These are phyloP conservation scores for Fonsecaea erecta DNA, from an alignment of 2,329 filamentous ascomycete species.

Conservation along the genomic window DNA sequence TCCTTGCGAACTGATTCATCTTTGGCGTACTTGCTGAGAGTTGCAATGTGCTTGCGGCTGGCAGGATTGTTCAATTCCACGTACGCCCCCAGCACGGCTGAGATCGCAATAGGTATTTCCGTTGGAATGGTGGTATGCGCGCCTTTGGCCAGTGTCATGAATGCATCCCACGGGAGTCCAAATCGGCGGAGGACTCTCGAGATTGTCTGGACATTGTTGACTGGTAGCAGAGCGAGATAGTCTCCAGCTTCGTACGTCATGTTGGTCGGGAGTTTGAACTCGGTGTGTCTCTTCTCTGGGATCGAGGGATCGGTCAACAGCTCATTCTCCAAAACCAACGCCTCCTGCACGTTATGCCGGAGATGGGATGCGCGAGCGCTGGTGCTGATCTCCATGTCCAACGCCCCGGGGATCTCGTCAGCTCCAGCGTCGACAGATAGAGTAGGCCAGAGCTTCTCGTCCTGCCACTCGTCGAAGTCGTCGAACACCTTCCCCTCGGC, in stretches of 20 bases:
- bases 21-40: slow-evolving; percentile 24
- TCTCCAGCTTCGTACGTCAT: slow-evolving; percentile 73
- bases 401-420: slow-evolving; percentile 42
- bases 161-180: slow-evolving; percentile 69
- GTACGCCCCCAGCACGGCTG: slow-evolving; percentile 69
- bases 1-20: slow-evolving; percentile 25
- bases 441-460: slow-evolving; percentile 59
- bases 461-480: slow-evolving; percentile 71
- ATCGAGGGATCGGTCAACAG: slow-evolving; percentile 57
- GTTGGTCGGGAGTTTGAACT: slow-evolving; percentile 68
- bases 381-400: slow-evolving; percentile 58
- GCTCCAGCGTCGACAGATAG: slow-evolving; percentile 47
- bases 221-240: slow-evolving; percentile 73
- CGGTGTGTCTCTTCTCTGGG: slow-evolving; percentile 67
- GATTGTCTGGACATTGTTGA: slow-evolving; percentile 68
- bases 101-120: slow-evolving; percentile 62
- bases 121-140: slow-evolving; percentile 61
- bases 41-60: slow-evolving; percentile 59
- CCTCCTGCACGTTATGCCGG: slow-evolving; percentile 67
- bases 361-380: slow-evolving; percentile 61
- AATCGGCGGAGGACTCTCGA: slow-evolving; percentile 68
- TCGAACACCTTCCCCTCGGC: slow-evolving; percentile 69
- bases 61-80: slow-evolving; percentile 75
- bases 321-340: slow-evolving; percentile 60
- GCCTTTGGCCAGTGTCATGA: slow-evolving; percentile 63